Conservation (phyloP, 2,329 filamentous ascomycete species). For the Scedosporium minutisporum region DNA sequence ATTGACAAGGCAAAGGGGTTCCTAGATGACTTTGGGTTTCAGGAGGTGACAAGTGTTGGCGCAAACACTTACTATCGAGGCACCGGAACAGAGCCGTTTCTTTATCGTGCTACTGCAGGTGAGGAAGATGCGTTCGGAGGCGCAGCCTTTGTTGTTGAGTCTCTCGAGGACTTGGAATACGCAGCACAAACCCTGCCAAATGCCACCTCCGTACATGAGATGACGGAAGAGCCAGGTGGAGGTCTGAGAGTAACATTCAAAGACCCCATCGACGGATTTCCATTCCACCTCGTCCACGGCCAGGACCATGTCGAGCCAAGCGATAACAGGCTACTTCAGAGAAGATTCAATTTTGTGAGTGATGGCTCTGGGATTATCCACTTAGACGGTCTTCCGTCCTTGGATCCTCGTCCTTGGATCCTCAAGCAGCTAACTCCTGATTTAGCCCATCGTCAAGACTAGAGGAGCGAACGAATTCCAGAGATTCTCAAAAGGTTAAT, state of each 20-base stretch:
- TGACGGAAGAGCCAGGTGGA: background rate
- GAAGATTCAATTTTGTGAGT: background rate
- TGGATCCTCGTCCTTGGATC: too few relatives aligned
- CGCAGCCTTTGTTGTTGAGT: background rate
- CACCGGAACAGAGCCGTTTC: slow-evolving; percentile 38
- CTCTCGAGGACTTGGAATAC: background rate
- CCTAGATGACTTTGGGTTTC: slow-evolving; percentile 18
- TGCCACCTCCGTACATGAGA: background rate
- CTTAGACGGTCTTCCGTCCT: too few relatives aligned
- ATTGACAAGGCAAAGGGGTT: slow-evolving; percentile 16
- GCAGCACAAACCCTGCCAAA: background rate
- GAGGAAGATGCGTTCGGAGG: background rate
- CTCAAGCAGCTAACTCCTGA: too few relatives aligned
- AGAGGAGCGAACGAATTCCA: background rate
- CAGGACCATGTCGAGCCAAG: background rate
- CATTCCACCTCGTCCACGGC: background rate
- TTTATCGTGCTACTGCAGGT: slow-evolving; percentile 29
- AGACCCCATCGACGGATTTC: slow-evolving; percentile 2
- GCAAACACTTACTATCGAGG: slow-evolving; percentile 36
- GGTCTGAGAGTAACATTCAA: background rate
- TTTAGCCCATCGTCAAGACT: background rate
- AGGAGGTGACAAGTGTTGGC: slow-evolving; percentile 3
- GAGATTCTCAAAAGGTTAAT: background rate
- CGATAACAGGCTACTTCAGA: background rate
- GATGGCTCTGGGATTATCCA: too few relatives aligned